Evolutionary conservation across 116 monocot genomes (phyloP).

Genomic region (Dioscorea cayenensis): DNA sequence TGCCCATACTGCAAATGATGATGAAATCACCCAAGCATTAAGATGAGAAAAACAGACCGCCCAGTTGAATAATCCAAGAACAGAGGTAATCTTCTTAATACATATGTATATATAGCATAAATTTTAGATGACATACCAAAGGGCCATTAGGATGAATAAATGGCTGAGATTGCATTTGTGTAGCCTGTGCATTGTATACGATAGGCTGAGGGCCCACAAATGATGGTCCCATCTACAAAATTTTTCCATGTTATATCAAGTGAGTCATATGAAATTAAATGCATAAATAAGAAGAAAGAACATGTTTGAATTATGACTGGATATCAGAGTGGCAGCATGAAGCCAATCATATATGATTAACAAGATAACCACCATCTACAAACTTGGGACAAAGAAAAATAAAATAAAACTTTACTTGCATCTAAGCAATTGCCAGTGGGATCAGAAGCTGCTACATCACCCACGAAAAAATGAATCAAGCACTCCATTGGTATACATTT

Average conservation of each 20-base stretch:
- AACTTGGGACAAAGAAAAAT: no score
- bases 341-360: no score
- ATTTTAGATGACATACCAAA: constrained; percentile 22
- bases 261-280: background rate
- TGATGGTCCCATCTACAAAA: constrained; percentile 43
- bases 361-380: no score
- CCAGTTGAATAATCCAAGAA: background rate
- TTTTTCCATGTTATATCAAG: background rate
- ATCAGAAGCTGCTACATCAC: no score
- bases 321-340: no score
- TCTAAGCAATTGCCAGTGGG: no score
- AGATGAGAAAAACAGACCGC: no score
- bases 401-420: no score
- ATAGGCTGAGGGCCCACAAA: constrained; percentile 48
- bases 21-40: constrained; percentile 8
- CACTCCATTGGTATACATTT: no score
- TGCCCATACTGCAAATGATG: constrained; percentile 44
- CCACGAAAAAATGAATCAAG: no score
- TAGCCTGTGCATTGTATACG: constrained; percentile 47
- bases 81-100: background rate
- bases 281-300: no score
- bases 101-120: background rate
- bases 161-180: constrained; percentile 38
- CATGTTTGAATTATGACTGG: no score
- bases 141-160: constrained; percentile 57